Conservation (phyloP, 768 basidiomycete species). For the Tricholoma saponaceum region DNA sequence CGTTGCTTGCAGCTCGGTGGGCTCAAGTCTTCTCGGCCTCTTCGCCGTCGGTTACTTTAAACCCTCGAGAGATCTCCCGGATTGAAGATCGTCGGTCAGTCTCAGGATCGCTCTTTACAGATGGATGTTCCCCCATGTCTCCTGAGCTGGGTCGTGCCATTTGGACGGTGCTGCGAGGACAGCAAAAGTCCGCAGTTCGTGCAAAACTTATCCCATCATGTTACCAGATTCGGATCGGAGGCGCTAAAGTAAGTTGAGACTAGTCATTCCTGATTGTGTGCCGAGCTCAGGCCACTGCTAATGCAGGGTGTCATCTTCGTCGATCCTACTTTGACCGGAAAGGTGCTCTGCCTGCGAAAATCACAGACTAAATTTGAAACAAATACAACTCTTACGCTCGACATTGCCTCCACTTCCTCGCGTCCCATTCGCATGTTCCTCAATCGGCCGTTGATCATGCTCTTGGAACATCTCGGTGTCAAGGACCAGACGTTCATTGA, state of each 20-base stretch:
- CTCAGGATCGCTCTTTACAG: slow-evolving; percentile 37
- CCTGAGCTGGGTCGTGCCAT: slow-evolving; percentile 28
- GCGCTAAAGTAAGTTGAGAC: slow-evolving; percentile 24
- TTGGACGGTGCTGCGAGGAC: slow-evolving; percentile 29
- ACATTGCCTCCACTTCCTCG: slow-evolving; percentile 44
- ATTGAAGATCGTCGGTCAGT: slow-evolving; percentile 27
- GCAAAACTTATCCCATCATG: slow-evolving; percentile 30
- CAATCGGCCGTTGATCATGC: slow-evolving; percentile 44
- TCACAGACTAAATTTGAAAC: slow-evolving; percentile 49
- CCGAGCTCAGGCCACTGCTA: background rate
- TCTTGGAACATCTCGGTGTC: slow-evolving; percentile 44
- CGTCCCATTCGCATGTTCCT: slow-evolving; percentile 39
- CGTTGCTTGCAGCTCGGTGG: slow-evolving; percentile 49
- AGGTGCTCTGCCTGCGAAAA: slow-evolving; percentile 34
- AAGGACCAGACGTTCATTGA: slow-evolving; percentile 24
- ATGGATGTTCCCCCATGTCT: slow-evolving; percentile 49
- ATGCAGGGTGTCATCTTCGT: slow-evolving; percentile 40
- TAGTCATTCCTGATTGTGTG: background rate
- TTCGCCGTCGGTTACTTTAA: slow-evolving; percentile 38
- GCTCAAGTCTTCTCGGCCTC: slow-evolving; percentile 52
- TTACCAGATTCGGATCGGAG: slow-evolving; percentile 40
- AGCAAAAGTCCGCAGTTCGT: slow-evolving; percentile 17
- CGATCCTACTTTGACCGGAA: slow-evolving; percentile 32
- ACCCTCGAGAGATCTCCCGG: slow-evolving; percentile 26
- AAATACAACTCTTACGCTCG: slow-evolving; percentile 31